These are phyloP conservation scores for Brassica balearica DNA, from an alignment of 441 rosid species.

Conservation along the genomic window DNA sequence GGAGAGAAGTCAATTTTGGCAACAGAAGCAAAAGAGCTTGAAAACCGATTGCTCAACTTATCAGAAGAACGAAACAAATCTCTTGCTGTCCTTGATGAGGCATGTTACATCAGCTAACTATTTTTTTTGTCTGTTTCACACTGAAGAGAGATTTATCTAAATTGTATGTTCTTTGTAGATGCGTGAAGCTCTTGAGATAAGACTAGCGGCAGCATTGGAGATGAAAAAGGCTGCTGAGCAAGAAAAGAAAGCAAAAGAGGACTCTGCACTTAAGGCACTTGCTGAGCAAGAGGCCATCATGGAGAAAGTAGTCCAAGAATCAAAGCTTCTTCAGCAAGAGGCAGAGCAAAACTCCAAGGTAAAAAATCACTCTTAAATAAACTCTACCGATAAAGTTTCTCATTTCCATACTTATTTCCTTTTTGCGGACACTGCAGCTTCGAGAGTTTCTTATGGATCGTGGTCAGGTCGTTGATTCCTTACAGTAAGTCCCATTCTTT, in stretches of 20 bases:
- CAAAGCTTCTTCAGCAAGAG: conserved; percentile 64
- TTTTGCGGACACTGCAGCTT: conserved; percentile 54
- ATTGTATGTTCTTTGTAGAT: conserved; percentile 52
- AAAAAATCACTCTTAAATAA: conserved; percentile 20
- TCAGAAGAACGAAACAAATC: conserved; percentile 77
- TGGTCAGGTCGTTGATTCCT: conserved; percentile 73
- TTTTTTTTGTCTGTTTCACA: background rate
- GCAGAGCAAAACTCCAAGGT: conserved; percentile 92
- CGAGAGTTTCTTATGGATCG: conserved; percentile 84
- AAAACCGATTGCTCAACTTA: conserved; percentile 68
- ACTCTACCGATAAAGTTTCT: conserved; percentile 3
- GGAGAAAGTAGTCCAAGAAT: conserved; percentile 75
- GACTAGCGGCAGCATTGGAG: conserved; percentile 65
- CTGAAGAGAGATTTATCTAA: conserved; percentile 18
- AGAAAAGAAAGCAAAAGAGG: conserved; percentile 71
- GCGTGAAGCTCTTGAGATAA: conserved; percentile 63
- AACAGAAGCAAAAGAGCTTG: conserved; percentile 85
- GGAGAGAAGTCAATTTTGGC: conserved; percentile 87
- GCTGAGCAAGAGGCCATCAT: conserved; percentile 71
- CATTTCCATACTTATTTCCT: conserved; percentile 19
- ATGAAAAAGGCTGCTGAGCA: conserved; percentile 59
- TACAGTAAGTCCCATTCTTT: conserved; percentile 73
- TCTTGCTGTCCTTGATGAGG: conserved; percentile 78
- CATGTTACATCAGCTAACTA: conserved; percentile 29
- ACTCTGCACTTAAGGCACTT: conserved; percentile 57